Evolutionary conservation across 495 filamentous ascomycete genomes (phyloP).

Genomic region (Hyphodiscus hymeniophilus): DNA sequence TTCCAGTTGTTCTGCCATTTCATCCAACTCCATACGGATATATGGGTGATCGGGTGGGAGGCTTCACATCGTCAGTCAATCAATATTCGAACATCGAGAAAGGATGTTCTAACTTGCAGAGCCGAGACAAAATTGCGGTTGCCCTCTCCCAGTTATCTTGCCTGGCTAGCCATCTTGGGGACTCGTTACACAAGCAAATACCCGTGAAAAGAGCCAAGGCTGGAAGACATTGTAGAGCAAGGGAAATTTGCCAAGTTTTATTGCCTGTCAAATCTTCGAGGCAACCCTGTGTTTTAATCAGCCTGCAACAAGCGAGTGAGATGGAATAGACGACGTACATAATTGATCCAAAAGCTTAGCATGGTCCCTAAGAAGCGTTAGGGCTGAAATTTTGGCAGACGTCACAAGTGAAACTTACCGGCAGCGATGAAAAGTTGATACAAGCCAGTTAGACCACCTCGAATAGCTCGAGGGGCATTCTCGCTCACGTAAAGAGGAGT

Average conservation of each 20-base stretch:
- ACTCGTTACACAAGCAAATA: conserved; percentile 48
- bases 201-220: conserved; percentile 28
- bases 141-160: conserved; percentile 64
- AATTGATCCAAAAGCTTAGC: conserved; percentile 46
- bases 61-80: conserved; percentile 5
- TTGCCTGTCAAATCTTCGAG: conserved; percentile 42
- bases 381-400: not conserved
- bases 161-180: conserved; percentile 62
- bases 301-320: not conserved
- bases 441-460: conserved; percentile 59
- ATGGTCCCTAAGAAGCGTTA: conserved; percentile 44
- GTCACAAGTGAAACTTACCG: conserved; percentile 4
- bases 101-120: conserved; percentile 16
- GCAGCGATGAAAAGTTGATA: conserved; percentile 59
- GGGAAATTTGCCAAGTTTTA: conserved; percentile 56
- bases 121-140: conserved; percentile 29
- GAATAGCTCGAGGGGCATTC: conserved; percentile 64
- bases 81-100: not conserved
- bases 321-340: conserved; percentile 3
- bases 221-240: conserved; percentile 58
- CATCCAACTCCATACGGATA: conserved; percentile 55
- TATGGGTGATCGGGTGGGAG: conserved; percentile 52
- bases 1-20: conserved; percentile 62
- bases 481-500: conserved; percentile 52
- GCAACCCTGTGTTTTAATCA: conserved; percentile 41